phyloP scores from a whole-genome alignment of 139 green algal species.

The Tetradesmus lagerheimii region DNA sequence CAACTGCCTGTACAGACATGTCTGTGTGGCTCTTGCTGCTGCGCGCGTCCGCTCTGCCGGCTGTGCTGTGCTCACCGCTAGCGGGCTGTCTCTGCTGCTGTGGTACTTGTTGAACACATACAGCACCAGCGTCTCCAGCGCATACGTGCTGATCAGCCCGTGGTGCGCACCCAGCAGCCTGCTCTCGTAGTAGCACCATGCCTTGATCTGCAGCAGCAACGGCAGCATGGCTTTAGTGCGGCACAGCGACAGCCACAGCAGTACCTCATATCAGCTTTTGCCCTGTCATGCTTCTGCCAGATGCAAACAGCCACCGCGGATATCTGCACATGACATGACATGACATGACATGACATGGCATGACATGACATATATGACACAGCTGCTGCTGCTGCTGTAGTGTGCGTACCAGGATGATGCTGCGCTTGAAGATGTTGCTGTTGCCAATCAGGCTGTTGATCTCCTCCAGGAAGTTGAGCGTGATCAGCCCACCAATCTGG shows the following conservation, averaged over 20 bases:
- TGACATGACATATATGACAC: not conserved
- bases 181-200: conserved; percentile 99
- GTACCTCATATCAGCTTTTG: no score
- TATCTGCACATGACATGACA: not conserved
- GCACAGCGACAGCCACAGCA: not conserved
- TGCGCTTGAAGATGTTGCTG: conserved; percentile 95
- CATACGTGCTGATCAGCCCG: conserved; percentile 96
- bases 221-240: not conserved
- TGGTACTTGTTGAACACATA: conserved; percentile 95
- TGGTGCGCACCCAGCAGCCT: conserved; percentile 95
- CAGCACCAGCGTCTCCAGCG: conserved; percentile 95
- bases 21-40: not conserved
- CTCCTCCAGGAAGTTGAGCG: conserved; percentile 93
- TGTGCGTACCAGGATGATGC: conserved; percentile 89
- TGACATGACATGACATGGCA: no score
- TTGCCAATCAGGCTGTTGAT: conserved; percentile 82
- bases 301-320: not conserved
- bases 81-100: conserved; percentile 69
- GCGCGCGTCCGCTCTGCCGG: no score
- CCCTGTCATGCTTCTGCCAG: no score
- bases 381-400: conserved; percentile 10
- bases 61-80: conserved; percentile 75
- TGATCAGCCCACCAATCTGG: conserved; percentile 92
- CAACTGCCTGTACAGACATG: not conserved
- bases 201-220: conserved; percentile 86